These are phyloP conservation scores for Phoma sp. DNA, from an alignment of 2,329 filamentous ascomycete species.

Conservation along the genomic window DNA sequence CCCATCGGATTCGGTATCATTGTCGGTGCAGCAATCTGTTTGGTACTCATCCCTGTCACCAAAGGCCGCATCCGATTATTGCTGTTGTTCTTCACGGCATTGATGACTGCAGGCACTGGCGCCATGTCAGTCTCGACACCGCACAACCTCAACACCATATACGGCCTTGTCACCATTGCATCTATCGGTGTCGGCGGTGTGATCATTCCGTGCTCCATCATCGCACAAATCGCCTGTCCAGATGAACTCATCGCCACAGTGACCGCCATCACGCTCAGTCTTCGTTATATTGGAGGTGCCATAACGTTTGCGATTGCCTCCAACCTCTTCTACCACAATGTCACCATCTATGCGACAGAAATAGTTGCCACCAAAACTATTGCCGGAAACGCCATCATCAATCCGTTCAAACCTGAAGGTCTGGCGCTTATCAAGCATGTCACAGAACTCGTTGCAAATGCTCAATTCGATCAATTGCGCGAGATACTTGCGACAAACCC, in stretches of 20 bases:
- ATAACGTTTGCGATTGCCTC: slow-evolving; percentile 65
- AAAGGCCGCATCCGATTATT: slow-evolving; percentile 66
- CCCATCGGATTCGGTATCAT: slow-evolving; percentile 71
- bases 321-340: slow-evolving; percentile 42
- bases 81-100: slow-evolving; percentile 63
- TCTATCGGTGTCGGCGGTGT: slow-evolving; percentile 71
- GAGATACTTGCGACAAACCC: slow-evolving; percentile 54
- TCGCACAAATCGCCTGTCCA: slow-evolving; percentile 72
- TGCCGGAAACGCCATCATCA: slow-evolving; percentile 57
- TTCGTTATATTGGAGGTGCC: slow-evolving; percentile 71
- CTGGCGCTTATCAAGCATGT: slow-evolving; percentile 57
- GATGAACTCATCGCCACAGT: slow-evolving; percentile 74
- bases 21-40: slow-evolving; percentile 64
- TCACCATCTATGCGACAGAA: slow-evolving; percentile 27
- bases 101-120: slow-evolving; percentile 71
- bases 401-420: slow-evolving; percentile 44
- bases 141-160: slow-evolving; percentile 62
- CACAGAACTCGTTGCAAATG: slow-evolving; percentile 51
- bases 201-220: slow-evolving; percentile 70
- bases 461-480: slow-evolving; percentile 46
- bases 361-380: slow-evolving; percentile 50
- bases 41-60: slow-evolving; percentile 64
- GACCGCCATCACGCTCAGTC: slow-evolving; percentile 70
- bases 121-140: slow-evolving; percentile 58
- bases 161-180: slow-evolving; percentile 65